A percentile compares a stretch with the other conserved stretches of the same genome.
These are phyloP conservation scores for Leishmania martiniquensis DNA, from an alignment of 208 protist species.

Conservation along the genomic window DNA sequence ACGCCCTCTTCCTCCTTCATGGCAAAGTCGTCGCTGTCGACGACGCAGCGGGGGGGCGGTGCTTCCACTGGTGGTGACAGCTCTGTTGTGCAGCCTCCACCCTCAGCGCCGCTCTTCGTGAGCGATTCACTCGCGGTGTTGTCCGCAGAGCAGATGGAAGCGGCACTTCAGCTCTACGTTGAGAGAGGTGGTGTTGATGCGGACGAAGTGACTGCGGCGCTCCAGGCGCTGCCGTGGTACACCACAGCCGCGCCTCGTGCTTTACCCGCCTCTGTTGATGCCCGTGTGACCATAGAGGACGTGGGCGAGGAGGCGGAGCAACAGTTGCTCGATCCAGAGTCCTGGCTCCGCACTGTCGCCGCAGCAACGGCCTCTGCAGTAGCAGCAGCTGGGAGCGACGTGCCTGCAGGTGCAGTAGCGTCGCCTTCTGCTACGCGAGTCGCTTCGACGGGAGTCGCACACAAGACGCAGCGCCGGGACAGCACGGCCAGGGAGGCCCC, in stretches of 20 bases:
- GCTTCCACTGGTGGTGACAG: too few relatives aligned
- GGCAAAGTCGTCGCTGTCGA: background rate
- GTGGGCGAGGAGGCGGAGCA: background rate
- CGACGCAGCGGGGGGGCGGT: background rate
- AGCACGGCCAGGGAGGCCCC: background rate
- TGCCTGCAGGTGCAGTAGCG: background rate
- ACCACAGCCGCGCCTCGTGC: background rate
- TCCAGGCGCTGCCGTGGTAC: conserved; percentile 19
- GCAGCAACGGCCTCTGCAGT: background rate
- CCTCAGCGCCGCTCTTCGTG: background rate
- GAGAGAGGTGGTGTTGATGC: conserved; percentile 22
- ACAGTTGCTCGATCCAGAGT: conserved; percentile 19
- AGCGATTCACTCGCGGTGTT: conserved; percentile 1
- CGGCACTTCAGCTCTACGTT: conserved; percentile 42
- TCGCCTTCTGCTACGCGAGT: background rate
- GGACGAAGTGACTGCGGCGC: conserved; percentile 8
- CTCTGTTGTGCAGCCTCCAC: background rate
- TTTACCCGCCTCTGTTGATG: background rate
- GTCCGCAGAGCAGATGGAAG: conserved; percentile 23
- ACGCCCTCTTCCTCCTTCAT: background rate
- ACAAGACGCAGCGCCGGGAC: background rate
- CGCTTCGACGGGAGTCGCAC: background rate
- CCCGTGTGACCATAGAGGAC: too few relatives aligned
- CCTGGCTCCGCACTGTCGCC: conserved; percentile 32
- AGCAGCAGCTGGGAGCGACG: background rate